Percentiles rank a stretch among this genome's conserved stretches.
These are phyloP conservation scores for Pseudozyma hubeiensis DNA, from an alignment of 1,284 basidiomycete genomes.

Conservation along the genomic window DNA sequence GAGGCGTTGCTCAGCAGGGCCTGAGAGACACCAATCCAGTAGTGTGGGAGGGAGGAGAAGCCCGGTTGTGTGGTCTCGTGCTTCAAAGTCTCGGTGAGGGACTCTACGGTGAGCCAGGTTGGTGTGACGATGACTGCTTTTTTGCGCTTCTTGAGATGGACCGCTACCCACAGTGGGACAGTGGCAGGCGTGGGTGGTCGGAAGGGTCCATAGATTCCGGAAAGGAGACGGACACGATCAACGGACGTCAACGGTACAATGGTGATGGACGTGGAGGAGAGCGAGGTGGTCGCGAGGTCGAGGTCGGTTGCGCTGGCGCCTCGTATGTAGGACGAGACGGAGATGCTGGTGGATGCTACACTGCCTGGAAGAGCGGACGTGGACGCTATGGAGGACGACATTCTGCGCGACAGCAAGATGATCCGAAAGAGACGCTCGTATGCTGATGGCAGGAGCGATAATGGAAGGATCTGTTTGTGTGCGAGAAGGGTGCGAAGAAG, in stretches of 20 bases:
- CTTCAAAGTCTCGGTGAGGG: conserved; percentile 74
- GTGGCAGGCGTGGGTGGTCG: conserved; percentile 83
- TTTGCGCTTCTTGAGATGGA: conserved; percentile 90
- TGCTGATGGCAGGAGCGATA: too few species aligned
- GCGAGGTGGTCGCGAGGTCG: conserved; percentile 50
- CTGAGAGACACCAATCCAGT: conserved; percentile 46
- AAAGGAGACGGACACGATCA: conserved; percentile 62
- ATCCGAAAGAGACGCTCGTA: too few species aligned
- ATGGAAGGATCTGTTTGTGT: too few species aligned
- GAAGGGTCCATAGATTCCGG: conserved; percentile 82
- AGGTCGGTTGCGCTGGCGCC: conserved; percentile 29
- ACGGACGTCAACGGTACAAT: conserved; percentile 63
- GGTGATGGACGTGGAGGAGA: conserved; percentile 45
- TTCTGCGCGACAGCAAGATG: neutral
- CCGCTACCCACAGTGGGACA: conserved; percentile 93
- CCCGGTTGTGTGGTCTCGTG: conserved; percentile 60
- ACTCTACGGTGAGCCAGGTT: conserved; percentile 86
- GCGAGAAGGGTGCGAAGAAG: too few species aligned
- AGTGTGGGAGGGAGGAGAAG: conserved; percentile 69
- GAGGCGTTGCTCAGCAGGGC: conserved; percentile 72
- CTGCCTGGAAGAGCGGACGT: conserved; percentile 10
- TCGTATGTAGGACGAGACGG: conserved; percentile 20
- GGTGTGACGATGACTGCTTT: conserved; percentile 92
- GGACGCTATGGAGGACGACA: conserved; percentile 20
- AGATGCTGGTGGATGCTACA: conserved; percentile 18